Conservation (phyloP, 805 yeast genomes). For the Pichia sporocuriosa region DNA sequence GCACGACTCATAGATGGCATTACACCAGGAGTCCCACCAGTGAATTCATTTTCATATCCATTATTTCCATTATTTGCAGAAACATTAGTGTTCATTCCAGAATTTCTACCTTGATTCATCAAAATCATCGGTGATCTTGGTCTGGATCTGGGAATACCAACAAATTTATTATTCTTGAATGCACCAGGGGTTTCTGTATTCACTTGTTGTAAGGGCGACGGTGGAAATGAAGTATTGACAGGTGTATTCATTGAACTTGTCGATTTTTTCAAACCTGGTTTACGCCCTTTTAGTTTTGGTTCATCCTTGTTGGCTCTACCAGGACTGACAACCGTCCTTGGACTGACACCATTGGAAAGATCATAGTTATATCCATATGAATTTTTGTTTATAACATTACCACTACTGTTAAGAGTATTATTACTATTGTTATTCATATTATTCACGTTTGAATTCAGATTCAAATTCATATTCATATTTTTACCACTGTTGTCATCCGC, state of each 20-base stretch:
- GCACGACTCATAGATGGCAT: not conserved
- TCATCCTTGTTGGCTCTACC: not conserved
- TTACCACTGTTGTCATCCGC: no score
- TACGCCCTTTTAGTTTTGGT: not conserved
- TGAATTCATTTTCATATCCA: not conserved
- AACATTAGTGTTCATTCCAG: not conserved
- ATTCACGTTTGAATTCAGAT: no score
- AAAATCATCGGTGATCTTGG: slow-evolving; percentile 4
- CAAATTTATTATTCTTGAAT: no score
- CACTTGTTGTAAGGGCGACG: slow-evolving; percentile 1
- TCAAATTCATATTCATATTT: no score
- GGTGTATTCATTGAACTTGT: not conserved
- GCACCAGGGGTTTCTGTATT: not conserved
- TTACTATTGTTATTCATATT: not conserved
- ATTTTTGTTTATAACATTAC: not conserved
- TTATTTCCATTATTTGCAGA: not conserved
- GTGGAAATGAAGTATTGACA: not conserved
- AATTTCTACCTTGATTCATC: not conserved
- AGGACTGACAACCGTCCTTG: slow-evolving; percentile 1
- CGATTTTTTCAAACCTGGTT: not conserved
- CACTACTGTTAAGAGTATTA: not conserved
- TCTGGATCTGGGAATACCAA: slow-evolving; percentile 2
- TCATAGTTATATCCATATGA: slow-evolving; percentile 3
- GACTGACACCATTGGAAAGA: slow-evolving; percentile 6
- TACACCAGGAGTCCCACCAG: not conserved